phyloP scores from a whole-genome alignment of 2,329 filamentous ascomycete genomes.

The Tolypocladium sp. region DNA sequence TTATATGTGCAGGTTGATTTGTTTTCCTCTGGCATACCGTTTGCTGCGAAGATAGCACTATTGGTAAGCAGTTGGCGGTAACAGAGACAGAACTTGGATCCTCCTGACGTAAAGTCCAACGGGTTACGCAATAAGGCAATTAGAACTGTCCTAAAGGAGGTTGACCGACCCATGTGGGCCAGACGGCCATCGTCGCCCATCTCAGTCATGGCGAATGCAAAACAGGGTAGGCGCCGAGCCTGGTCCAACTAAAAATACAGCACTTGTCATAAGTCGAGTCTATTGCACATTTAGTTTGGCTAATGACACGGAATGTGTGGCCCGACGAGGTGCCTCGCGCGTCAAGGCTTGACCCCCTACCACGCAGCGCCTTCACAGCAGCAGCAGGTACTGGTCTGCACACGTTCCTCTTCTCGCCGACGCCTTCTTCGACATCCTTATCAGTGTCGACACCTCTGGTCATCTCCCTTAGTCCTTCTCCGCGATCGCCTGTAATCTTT shows the following conservation, averaged over 20 bases:
- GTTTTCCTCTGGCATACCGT: too few species aligned
- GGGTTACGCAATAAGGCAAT: too few species aligned
- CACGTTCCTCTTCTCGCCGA: not conserved
- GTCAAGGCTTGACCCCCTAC: not conserved
- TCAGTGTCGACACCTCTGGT: not conserved
- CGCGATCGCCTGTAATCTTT: constrained; percentile 92
- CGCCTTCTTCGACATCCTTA: not conserved
- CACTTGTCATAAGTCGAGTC: not conserved
- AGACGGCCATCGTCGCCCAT: too few species aligned
- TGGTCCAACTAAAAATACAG: too few species aligned
- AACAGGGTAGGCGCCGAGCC: not conserved
- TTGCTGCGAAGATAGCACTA: too few species aligned
- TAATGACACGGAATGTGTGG: not conserved
- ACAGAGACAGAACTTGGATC: too few species aligned
- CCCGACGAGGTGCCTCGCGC: not conserved
- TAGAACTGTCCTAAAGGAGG: too few species aligned
- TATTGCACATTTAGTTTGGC: not conserved
- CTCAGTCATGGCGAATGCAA: not conserved
- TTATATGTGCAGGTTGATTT: too few species aligned
- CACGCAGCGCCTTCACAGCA: not conserved
- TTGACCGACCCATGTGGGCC: too few species aligned
- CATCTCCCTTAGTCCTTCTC: constrained; percentile 75
- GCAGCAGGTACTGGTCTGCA: not conserved
- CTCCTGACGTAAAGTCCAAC: too few species aligned
- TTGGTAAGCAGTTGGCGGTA: too few species aligned